Percentiles rank a stretch among this genome's conserved stretches.
phyloP scores from a whole-genome alignment of 2,329 filamentous ascomycete genomes.

The Aureobasidium sp. region DNA sequence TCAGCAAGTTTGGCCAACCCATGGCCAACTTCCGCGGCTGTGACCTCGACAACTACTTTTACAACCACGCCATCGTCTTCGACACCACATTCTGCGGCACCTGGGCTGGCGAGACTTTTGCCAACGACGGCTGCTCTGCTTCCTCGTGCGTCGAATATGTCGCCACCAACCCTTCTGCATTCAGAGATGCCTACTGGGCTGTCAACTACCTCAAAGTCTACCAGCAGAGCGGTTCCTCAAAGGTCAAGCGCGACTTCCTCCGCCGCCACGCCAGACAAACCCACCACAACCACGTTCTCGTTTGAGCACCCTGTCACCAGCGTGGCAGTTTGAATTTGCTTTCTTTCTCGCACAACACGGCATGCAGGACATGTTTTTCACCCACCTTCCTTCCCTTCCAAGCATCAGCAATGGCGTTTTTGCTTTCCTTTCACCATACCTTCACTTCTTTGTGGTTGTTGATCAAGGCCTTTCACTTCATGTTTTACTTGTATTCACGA shows the following conservation, averaged over 20 bases:
- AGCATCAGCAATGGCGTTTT: conserved; percentile 5
- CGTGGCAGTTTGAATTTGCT: background rate
- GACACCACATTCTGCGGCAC: conserved; percentile 46
- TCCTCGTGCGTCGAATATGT: conserved; percentile 19
- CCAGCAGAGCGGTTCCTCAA: background rate
- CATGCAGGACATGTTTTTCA: conserved; percentile 6
- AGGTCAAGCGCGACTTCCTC: conserved; percentile 12
- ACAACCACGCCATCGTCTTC: conserved; percentile 47
- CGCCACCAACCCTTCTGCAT: conserved; percentile 18
- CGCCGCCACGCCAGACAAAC: conserved; percentile 8
- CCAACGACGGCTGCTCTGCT: conserved; percentile 10
- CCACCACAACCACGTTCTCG: background rate
- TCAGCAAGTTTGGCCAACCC: conserved; percentile 48
- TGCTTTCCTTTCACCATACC: background rate
- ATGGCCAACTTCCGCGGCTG: conserved; percentile 47
- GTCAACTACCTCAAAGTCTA: conserved; percentile 22
- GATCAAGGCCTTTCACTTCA: background rate
- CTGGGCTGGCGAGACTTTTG: conserved; percentile 19
- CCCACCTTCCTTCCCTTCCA: background rate
- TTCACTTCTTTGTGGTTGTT: conserved; percentile 6
- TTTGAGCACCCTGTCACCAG: background rate
- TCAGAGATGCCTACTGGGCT: conserved; percentile 19
- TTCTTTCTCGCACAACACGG: background rate
- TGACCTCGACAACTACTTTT: conserved; percentile 29
- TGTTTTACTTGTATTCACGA: background rate